Evolutionary conservation across 257 asterid species (phyloP).

Genomic region (Sherardia arvensis): DNA sequence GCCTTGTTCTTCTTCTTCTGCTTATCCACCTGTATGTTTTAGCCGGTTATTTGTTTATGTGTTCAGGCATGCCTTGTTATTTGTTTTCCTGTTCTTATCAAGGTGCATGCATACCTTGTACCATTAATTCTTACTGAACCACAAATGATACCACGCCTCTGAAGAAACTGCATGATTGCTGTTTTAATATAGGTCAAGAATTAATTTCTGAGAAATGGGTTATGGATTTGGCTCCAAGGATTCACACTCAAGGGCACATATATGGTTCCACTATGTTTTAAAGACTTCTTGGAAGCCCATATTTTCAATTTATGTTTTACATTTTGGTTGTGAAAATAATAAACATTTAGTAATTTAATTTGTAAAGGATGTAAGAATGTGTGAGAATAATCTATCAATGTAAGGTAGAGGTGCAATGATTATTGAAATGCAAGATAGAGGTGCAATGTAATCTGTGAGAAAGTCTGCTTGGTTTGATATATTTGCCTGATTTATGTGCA

Average conservation of each 20-base stretch:
- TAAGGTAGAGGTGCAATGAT: background rate
- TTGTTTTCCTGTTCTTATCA: background rate
- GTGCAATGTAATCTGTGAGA: background rate
- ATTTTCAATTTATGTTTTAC: background rate
- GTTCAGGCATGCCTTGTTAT: background rate
- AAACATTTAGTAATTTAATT: background rate
- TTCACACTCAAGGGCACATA: background rate
- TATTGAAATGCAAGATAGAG: background rate
- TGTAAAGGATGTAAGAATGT: background rate
- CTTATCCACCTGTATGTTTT: background rate
- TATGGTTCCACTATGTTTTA: background rate
- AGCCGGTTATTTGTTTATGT: background rate
- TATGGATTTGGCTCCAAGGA: background rate
- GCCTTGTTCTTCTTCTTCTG: background rate
- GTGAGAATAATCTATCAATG: background rate
- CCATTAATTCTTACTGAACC: background rate
- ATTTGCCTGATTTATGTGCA: slow-evolving; percentile 30
- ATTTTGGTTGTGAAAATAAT: background rate
- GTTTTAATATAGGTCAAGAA: background rate
- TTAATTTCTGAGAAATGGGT: background rate
- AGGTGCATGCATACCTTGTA: background rate
- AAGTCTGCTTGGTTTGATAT: slow-evolving; percentile 4
- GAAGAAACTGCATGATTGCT: background rate
- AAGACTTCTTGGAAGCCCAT: background rate
- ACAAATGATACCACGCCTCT: background rate